Conservation (phyloP, 2,329 filamentous ascomycete genomes). For the Trichophyton mentagrophytes region DNA sequence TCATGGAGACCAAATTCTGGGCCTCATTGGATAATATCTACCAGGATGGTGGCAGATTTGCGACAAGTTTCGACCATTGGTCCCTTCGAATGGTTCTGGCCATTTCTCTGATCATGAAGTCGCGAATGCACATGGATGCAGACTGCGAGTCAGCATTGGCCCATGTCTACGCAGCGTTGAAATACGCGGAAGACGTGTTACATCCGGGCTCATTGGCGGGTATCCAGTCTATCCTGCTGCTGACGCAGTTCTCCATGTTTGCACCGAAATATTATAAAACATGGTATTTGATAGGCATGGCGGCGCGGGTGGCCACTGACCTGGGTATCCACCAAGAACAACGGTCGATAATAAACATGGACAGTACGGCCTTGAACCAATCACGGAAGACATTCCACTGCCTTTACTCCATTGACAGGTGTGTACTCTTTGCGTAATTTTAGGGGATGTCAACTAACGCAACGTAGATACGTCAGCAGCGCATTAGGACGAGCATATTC, state of each 20-base stretch:
- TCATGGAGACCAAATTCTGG: conserved; percentile 66
- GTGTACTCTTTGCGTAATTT: conserved; percentile 17
- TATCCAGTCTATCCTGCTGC: conserved; percentile 72
- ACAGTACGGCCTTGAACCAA: conserved; percentile 55
- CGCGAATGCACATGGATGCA: conserved; percentile 51
- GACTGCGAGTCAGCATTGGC: conserved; percentile 48
- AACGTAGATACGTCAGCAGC: conserved; percentile 67
- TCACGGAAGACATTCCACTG: conserved; percentile 78
- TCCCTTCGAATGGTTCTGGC: conserved; percentile 81
- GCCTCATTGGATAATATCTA: conserved; percentile 73
- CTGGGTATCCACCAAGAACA: conserved; percentile 89
- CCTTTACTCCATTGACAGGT: conserved; percentile 81
- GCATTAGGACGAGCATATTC: conserved; percentile 80
- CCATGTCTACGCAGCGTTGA: conserved; percentile 54
- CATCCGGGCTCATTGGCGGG: conserved; percentile 73
- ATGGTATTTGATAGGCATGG: conserved; percentile 87
- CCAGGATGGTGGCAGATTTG: conserved; percentile 50
- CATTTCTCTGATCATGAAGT: conserved; percentile 63
- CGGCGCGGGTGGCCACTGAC: conserved; percentile 75
- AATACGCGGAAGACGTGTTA: conserved; percentile 68
- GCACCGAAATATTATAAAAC: conserved; percentile 86
- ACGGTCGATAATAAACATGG: conserved; percentile 53
- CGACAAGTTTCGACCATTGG: conserved; percentile 63
- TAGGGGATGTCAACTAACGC: not conserved
- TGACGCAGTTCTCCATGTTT: conserved; percentile 80